Conservation (phyloP, 2,329 filamentous ascomycete genomes). For the Colletotrichum neosansevieriae region DNA sequence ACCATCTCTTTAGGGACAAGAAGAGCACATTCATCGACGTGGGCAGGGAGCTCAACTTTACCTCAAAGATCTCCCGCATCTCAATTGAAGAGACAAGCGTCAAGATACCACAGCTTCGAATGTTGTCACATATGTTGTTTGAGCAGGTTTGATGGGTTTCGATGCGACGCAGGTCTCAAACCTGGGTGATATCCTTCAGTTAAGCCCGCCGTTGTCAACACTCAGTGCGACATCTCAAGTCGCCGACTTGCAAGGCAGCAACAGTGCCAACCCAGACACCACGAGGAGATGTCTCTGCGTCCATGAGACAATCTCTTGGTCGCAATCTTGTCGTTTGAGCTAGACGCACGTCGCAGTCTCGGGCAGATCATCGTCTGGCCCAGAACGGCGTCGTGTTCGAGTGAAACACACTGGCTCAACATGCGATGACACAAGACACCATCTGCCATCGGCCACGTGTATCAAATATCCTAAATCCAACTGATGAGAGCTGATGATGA, state of each 20-base stretch:
- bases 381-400: constrained; percentile 2
- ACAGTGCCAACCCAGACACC: no score
- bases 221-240: no score
- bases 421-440: background rate
- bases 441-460: background rate
- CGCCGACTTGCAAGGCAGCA: background rate
- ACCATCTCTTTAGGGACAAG: background rate
- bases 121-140: no score
- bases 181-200: no score
- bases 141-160: no score
- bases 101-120: no score
- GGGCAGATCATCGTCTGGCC: constrained; percentile 3
- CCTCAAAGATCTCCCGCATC: no score
- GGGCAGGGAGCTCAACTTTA: no score
- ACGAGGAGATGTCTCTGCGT: background rate
- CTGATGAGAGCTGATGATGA: background rate
- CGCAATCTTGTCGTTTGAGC: background rate
- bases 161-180: no score
- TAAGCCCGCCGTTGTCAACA: no score
- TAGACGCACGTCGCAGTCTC: background rate
- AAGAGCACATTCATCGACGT: no score
- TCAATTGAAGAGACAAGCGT: no score
- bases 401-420: background rate
- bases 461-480: background rate
- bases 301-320: background rate